Percentiles rank a stretch among this genome's conserved stretches.
Evolutionary conservation across 2,329 filamentous ascomycete genomes (phyloP).

Genomic region (Talaromyces sp.): DNA sequence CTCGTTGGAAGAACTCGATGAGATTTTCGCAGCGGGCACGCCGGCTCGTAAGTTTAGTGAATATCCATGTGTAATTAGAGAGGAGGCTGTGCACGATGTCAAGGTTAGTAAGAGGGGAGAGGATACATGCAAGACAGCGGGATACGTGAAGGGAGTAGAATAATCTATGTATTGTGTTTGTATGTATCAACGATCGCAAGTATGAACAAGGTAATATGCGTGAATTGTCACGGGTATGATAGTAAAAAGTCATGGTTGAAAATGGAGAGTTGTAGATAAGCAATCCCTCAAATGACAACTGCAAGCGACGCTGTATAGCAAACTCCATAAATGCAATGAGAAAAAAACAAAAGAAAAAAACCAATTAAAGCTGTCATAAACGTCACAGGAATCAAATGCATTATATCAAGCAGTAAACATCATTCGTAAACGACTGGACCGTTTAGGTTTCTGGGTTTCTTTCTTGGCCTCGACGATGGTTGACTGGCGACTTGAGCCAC

Average conservation of each 20-base stretch:
- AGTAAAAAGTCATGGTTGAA: not conserved
- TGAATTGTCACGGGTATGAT: not conserved
- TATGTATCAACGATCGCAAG: not conserved
- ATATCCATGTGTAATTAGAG: slow-evolving; percentile 16
- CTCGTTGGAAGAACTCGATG: slow-evolving; percentile 27
- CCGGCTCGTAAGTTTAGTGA: slow-evolving; percentile 15
- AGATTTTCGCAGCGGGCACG: slow-evolving; percentile 19
- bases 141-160: not conserved
- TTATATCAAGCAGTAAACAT: slow-evolving; percentile 29
- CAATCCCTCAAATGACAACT: not conserved
- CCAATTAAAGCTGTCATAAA: not conserved
- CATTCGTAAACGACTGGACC: slow-evolving; percentile 22
- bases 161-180: not conserved
- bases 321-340: slow-evolving; percentile 3
- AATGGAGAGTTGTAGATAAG: not conserved
- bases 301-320: not conserved
- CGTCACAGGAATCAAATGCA: not conserved
- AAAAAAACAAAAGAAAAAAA: not conserved
- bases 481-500: not conserved
- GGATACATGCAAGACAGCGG: not conserved
- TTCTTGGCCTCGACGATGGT: slow-evolving; percentile 6
- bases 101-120: not conserved
- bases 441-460: slow-evolving; percentile 9
- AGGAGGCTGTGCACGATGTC: slow-evolving; percentile 8
- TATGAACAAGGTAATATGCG: not conserved